Evolutionary conservation across 306 rosid genomes (phyloP).

Genomic region (Chamaecrista fasciculata): DNA sequence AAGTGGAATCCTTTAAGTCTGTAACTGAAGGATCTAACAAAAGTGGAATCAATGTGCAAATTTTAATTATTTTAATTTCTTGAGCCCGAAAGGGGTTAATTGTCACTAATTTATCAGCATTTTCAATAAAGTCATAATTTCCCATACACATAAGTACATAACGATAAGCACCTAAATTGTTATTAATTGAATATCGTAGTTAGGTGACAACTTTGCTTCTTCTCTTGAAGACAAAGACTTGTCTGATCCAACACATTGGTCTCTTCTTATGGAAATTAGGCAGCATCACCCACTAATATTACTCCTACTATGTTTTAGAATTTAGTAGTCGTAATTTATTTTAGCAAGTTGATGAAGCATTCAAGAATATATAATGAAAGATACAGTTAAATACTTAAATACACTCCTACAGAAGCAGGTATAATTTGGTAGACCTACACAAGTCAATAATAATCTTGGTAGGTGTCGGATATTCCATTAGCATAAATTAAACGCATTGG

Average conservation of each 20-base stretch:
- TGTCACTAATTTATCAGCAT: neutral
- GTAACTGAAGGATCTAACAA: neutral
- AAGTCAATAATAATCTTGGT: neutral
- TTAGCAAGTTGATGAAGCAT: slow-evolving; percentile 30
- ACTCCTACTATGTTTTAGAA: too few relatives aligned
- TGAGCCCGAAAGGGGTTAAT: neutral
- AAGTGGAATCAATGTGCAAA: neutral
- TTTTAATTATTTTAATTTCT: neutral
- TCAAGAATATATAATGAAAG: slow-evolving; percentile 15
- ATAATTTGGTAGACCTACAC: neutral
- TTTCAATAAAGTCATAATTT: neutral
- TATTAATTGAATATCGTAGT: too few relatives aligned
- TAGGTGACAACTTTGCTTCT: too few relatives aligned
- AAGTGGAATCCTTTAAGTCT: too few relatives aligned
- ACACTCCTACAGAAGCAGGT: neutral
- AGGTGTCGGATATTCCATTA: neutral
- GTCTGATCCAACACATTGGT: neutral
- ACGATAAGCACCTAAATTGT: too few relatives aligned
- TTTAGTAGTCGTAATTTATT: neutral
- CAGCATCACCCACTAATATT: neutral
- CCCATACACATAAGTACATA: neutral
- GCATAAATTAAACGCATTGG: neutral
- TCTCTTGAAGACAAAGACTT: slow-evolving; percentile 12
- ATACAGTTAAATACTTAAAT: neutral
- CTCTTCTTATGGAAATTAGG: slow-evolving; percentile 10